phyloP scores from a whole-genome alignment of 2,329 filamentous ascomycete species.

The Furcasterigmium furcatum region DNA sequence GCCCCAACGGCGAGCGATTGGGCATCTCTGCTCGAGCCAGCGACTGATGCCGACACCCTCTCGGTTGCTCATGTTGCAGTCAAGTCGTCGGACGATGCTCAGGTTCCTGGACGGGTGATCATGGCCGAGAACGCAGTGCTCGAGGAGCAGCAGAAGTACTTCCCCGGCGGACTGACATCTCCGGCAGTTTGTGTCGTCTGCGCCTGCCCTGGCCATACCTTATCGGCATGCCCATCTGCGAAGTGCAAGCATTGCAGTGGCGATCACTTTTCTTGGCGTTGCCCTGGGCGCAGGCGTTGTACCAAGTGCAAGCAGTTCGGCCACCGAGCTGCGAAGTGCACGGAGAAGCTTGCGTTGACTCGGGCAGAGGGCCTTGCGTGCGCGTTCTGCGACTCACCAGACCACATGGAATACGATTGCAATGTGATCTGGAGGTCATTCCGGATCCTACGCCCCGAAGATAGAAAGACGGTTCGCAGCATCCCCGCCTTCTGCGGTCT shows the following conservation, averaged over 20 bases:
- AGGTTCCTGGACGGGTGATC: too few species aligned
- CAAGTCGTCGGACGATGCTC: too few species aligned
- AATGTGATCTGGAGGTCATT: conserved; percentile 59
- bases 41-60: background rate
- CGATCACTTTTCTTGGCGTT: conserved; percentile 46
- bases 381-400: conserved; percentile 51
- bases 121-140: conserved; percentile 25
- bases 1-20: conserved; percentile 1
- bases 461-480: conserved; percentile 42
- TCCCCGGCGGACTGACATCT: conserved; percentile 42
- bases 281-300: conserved; percentile 49
- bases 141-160: conserved; percentile 43
- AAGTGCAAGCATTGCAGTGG: conserved; percentile 45
- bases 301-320: conserved; percentile 61
- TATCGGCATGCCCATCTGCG: conserved; percentile 38
- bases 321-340: conserved; percentile 49
- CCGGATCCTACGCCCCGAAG: conserved; percentile 29
- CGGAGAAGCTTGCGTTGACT: conserved; percentile 50
- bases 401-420: conserved; percentile 60
- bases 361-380: conserved; percentile 56
- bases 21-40: conserved; percentile 1
- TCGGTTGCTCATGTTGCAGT: too few species aligned
- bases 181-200: conserved; percentile 49
- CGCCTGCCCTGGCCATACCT: conserved; percentile 42
- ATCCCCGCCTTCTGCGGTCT: conserved; percentile 52